A percentile compares a stretch with the other conserved stretches of the same genome.
phyloP scores from a whole-genome alignment of 2,329 filamentous ascomycete genomes.

The Lachnellula occidentalis region DNA sequence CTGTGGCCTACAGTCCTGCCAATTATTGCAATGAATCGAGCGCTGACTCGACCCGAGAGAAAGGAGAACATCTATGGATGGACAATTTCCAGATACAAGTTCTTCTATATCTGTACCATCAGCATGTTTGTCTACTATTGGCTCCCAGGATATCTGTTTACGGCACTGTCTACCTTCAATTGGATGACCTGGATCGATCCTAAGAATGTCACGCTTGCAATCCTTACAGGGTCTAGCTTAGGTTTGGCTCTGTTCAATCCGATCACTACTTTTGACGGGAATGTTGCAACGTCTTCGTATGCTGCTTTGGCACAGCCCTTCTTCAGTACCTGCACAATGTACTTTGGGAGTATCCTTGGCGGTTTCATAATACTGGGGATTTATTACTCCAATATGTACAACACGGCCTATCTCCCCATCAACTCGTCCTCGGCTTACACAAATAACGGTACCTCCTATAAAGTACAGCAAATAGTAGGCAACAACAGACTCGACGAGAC shows the following conservation, averaged over 20 bases:
- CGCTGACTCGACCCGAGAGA: slow-evolving; percentile 8
- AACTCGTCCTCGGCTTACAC: slow-evolving; percentile 43
- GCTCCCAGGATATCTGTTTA: slow-evolving; percentile 30
- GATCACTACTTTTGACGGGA: slow-evolving; percentile 47
- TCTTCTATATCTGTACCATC: slow-evolving; percentile 12
- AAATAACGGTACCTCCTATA: slow-evolving; percentile 38
- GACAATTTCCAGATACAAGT: slow-evolving; percentile 18
- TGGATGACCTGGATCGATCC: slow-evolving; percentile 23
- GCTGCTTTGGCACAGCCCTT: slow-evolving; percentile 34
- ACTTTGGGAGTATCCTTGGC: slow-evolving; percentile 27
- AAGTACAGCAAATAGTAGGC: slow-evolving; percentile 21
- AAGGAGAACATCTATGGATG: slow-evolving; percentile 16
- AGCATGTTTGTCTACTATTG: slow-evolving; percentile 26
- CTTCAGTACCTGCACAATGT: slow-evolving; percentile 26
- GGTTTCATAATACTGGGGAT: slow-evolving; percentile 16
- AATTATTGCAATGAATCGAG: slow-evolving; percentile 15
- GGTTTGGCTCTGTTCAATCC: slow-evolving; percentile 44
- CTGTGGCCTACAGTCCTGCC: slow-evolving; percentile 15
- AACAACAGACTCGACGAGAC: slow-evolving; percentile 36
- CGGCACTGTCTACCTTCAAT: slow-evolving; percentile 29
- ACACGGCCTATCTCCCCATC: slow-evolving; percentile 43
- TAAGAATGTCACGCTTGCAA: slow-evolving; percentile 30
- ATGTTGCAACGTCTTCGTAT: slow-evolving; percentile 30
- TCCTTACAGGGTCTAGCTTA: slow-evolving; percentile 38
- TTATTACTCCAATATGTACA: slow-evolving; percentile 34